Base-by-base conservation (phyloP, 495 filamentous ascomycete genomes). In the Podospora pseudopauciseta region DNA sequence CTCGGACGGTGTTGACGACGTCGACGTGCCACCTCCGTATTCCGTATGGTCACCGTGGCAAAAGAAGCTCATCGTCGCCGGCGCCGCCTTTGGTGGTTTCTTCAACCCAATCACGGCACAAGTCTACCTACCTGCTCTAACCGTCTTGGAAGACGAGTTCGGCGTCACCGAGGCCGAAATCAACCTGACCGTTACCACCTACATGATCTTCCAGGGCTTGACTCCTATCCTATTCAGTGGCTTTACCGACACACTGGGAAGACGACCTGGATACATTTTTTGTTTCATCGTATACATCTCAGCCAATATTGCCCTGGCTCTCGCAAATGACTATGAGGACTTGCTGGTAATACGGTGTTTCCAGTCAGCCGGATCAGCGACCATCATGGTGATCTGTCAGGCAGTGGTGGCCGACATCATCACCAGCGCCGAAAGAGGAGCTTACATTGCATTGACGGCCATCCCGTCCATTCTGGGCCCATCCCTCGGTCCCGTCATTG, bases 71-170 rank as follows among this genome's bases (percentile, higher is more conserved):
- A 87, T 91, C 62, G 84, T 91, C 62, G 78, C 87, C 63, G 82
- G 86, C 61, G 87, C 87, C 49, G 84, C 88, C 11, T 74, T 83
- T 64, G 84, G 80, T 13, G 85, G 87, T 23, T 88, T 91, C 75
- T 90, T 91, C 80, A 92, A 90, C 0, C 89, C 90, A 1, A 75
- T 93, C 13, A 88, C 87, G 13, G 86, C 88, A 0, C 76, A 80
- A 39, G 92, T 93, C 68, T 94, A 94, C 77, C 89, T 90, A 62
- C 90, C 90, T 4, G 87, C 89, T 0, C 79, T 93, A 55, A 84
- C 79, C n/a, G 76, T 78, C 0, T 72, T 92, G 5, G 79, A 86
- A 0, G 30, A 73, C 0, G 83, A 87, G 27, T 83, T 90, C 66
- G 15, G 84, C 18, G 81, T 89, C 18, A 84, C 84, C 0, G 67